Base-by-base conservation (phyloP, 2,329 filamentous ascomycete genomes). In the Graphilbum sp. region DNA sequence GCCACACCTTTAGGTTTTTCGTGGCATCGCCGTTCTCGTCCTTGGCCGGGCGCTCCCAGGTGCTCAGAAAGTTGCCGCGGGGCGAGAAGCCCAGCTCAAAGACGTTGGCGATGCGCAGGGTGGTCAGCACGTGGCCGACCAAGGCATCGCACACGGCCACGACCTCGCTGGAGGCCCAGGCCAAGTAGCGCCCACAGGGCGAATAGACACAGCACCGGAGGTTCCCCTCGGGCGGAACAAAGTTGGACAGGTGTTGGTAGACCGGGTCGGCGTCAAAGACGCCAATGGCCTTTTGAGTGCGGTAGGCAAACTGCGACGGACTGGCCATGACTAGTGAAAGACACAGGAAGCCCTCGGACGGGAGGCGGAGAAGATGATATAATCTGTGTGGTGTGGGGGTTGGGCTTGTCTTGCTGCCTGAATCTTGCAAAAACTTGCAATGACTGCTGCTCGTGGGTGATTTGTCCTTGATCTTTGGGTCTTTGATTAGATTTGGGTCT, bases 1-100 rank as follows among this genome's bases (percentile, higher is more conserved):
- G 76, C 90, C 90, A 98, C 50, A 98, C 79, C 69, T 95, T 96
- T 47, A 98, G 66, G 57, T 98, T 98, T 72, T 94, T 95, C 49
- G 75, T 79, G 34, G 90, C 86, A 58, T 95, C 85, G 41, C 90
- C 90, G 43, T 82, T 79, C 53, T 88, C 88, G 53, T 96, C 88
- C 65, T 96, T 96, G 47, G 73, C 70, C 9, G 86, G 81, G 27
- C 90, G 78, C 65, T 98, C 88, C 86, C 87, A 96, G 38, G 90
- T 96, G 55, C 93, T 94, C 55, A 96, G 67, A 60, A 83, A 98
- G 41, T 83, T 90, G 44, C 90, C 90, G 40, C 77, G 69, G 5
- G 88, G 90, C 20, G 90, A 98, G 63, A 98, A 98, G 47, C 79
- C 84, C 43, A 98, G 66, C 58, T 98, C 90, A 63, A 84, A 94